phyloP scores from a whole-genome alignment of 1,139 yeast species.

The Nakaseomyces sp. region DNA sequence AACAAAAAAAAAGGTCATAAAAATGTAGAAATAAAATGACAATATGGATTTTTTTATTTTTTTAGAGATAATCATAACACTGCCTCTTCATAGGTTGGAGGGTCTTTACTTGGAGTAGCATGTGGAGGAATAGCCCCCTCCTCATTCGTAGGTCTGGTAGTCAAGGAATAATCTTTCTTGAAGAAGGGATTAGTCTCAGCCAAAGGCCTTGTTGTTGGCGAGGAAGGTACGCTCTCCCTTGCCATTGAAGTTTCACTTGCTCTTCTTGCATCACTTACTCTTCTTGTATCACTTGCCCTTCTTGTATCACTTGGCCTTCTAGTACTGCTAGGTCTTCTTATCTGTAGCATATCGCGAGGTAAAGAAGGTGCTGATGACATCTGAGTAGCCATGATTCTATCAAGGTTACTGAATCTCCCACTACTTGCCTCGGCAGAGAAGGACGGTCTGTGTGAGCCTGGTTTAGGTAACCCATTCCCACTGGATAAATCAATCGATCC shows the following conservation, averaged over 20 bases:
- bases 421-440: slow-evolving; percentile 4
- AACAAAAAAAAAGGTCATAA: no score
- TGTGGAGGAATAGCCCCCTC: slow-evolving; percentile 3
- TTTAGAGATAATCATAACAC: neutral
- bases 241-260: neutral
- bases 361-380: neutral
- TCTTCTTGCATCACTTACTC: neutral
- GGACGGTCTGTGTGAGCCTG: slow-evolving; percentile 3
- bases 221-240: neutral
- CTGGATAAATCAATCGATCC: neutral
- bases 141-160: neutral
- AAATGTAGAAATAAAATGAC: neutral
- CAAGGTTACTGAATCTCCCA: slow-evolving; percentile 15
- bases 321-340: slow-evolving; percentile 1
- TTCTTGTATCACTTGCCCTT: neutral
- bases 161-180: slow-evolving; percentile 11
- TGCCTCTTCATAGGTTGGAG: slow-evolving; percentile 9
- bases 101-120: slow-evolving; percentile 6
- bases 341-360: neutral
- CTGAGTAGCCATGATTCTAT: slow-evolving; percentile 9
- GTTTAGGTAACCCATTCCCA: neutral
- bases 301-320: neutral
- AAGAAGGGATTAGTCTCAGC: slow-evolving; percentile 8
- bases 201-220: neutral
- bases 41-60: no score